These are phyloP conservation scores for Vaccinium macrocarpon DNA, from an alignment of 148 eudicot genomes.

Conservation along the genomic window DNA sequence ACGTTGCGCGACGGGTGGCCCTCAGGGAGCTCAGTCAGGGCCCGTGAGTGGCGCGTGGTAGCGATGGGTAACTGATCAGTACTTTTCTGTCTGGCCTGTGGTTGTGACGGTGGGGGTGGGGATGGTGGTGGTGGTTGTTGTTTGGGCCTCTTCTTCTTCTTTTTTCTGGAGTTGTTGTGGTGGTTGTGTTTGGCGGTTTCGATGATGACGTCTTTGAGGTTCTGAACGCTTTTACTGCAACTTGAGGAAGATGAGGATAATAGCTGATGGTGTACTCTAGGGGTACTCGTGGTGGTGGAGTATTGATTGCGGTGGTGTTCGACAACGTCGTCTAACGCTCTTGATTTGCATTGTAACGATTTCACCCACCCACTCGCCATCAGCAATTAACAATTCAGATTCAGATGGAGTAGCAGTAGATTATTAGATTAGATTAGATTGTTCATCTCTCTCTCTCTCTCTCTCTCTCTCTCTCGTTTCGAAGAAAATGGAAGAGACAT, in stretches of 20 bases:
- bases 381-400: neutral
- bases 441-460: constrained; percentile 1
- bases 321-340: constrained; percentile 77
- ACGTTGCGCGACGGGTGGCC: constrained; percentile 91
- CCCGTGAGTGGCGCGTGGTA: constrained; percentile 16
- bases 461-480: neutral
- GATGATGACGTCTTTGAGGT: constrained; percentile 60
- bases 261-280: neutral
- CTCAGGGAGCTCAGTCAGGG: constrained; percentile 57
- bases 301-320: constrained; percentile 22
- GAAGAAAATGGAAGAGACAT: too few relatives aligned
- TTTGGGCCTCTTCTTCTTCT: constrained; percentile 16
- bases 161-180: constrained; percentile 20
- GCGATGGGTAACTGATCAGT: too few relatives aligned
- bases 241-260: constrained; percentile 37
- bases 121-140: neutral
- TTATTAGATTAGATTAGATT: too few relatives aligned
- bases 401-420: too few relatives aligned
- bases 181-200: constrained; percentile 19
- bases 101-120: neutral
- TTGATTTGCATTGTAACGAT: constrained; percentile 82
- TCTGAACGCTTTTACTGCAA: constrained; percentile 53
- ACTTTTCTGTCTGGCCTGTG: too few relatives aligned
- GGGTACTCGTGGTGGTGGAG: constrained; percentile 9
- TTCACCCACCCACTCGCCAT: constrained; percentile 88